phyloP scores from a whole-genome alignment of 768 basidiomycete species.

The Porphyrellus cyaneotinctus region DNA sequence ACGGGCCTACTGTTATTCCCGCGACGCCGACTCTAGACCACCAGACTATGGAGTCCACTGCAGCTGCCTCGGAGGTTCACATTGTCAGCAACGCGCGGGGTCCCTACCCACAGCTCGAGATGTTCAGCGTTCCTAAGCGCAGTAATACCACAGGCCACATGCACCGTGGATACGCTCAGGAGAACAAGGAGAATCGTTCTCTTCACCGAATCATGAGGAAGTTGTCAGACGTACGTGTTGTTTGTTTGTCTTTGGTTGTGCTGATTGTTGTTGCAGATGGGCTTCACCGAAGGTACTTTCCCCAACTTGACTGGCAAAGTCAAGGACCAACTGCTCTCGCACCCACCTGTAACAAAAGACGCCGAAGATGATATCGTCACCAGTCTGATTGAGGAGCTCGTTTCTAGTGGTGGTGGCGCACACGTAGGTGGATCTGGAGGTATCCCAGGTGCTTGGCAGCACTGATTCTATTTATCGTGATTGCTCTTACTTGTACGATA shows the following conservation, averaged over 20 bases:
- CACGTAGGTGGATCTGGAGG: conserved; percentile 34
- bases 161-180: conserved; percentile 17
- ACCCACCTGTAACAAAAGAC: conserved; percentile 44
- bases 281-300: conserved; percentile 58
- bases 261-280: conserved; percentile 51
- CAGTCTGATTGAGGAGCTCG: conserved; percentile 54
- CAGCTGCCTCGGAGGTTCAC: conserved; percentile 30
- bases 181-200: conserved; percentile 35
- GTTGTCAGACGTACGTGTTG: conserved; percentile 56
- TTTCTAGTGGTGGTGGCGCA: conserved; percentile 40
- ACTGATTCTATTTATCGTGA: neutral
- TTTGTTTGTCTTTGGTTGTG: neutral
- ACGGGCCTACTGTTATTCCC: neutral
- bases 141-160: conserved; percentile 32
- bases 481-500: conserved; percentile 17
- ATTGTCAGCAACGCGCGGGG: conserved; percentile 62
- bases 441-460: conserved; percentile 46
- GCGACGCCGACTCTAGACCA: conserved; percentile 7
- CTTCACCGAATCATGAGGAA: conserved; percentile 51
- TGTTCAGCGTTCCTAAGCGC: conserved; percentile 52
- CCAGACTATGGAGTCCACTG: conserved; percentile 16
- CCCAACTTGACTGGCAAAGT: conserved; percentile 51
- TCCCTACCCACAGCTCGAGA: conserved; percentile 58
- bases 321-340: conserved; percentile 44
- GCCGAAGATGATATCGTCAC: conserved; percentile 65